phyloP scores from a whole-genome alignment of 2,329 filamentous ascomycete species.

The Periconia sp. region DNA sequence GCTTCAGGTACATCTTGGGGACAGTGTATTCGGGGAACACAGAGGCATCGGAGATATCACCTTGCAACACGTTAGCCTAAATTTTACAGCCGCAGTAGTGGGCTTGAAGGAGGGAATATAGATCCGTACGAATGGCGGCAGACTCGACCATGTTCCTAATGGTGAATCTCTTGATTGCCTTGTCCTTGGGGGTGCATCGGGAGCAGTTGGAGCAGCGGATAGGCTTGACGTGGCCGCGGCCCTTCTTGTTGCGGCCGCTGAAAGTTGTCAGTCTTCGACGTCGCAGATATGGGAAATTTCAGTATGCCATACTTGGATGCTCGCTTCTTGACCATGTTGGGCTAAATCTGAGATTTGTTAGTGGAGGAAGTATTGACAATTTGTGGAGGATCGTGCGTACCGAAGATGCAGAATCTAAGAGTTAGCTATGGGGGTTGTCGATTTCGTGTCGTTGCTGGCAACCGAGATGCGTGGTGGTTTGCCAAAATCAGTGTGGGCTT shows the following conservation, averaged over 20 bases:
- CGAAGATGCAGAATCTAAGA: slow-evolving; percentile 45
- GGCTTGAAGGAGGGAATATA: slow-evolving; percentile 53
- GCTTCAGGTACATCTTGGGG: slow-evolving; percentile 99
- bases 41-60: slow-evolving; percentile 99
- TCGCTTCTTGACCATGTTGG: slow-evolving; percentile 77
- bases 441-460: slow-evolving; percentile 31
- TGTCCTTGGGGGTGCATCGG: slow-evolving; percentile 91
- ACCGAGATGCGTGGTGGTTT: slow-evolving; percentile 20
- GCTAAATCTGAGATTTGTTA: slow-evolving; percentile 53
- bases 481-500: slow-evolving; percentile 33
- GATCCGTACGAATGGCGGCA: slow-evolving; percentile 93
- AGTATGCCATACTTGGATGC: slow-evolving; percentile 69
- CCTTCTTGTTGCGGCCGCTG: slow-evolving; percentile 99
- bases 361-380: slow-evolving; percentile 8
- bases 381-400: slow-evolving; percentile 28
- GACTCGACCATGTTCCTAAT: slow-evolving; percentile 99
- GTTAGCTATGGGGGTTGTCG: slow-evolving; percentile 44
- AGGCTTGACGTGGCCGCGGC: slow-evolving; percentile 99
- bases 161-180: slow-evolving; percentile 99
- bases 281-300: slow-evolving; percentile 17
- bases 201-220: slow-evolving; percentile 92
- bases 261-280: slow-evolving; percentile 43
- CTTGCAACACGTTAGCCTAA: slow-evolving; percentile 56
- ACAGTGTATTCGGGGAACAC: slow-evolving; percentile 99
- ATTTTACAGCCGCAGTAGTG: slow-evolving; percentile 10